Percentiles rank a stretch among this genome's conserved stretches.
Evolutionary conservation across 2,329 filamentous ascomycete genomes (phyloP).

Genomic region (Periconia sp.): DNA sequence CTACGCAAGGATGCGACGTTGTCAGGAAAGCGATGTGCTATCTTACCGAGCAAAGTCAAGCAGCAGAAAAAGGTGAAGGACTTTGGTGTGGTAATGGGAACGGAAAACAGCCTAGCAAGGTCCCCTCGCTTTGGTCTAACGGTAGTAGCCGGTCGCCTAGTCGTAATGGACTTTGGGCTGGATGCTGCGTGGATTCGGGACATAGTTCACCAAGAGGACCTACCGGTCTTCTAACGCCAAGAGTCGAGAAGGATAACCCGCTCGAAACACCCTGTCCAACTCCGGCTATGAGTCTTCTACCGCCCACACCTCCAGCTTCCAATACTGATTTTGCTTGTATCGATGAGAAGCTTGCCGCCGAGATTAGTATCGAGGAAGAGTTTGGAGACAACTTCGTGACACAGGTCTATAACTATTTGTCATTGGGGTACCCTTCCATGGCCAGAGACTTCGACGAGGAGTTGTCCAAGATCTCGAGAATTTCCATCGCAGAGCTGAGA

Average conservation of each 20-base stretch:
- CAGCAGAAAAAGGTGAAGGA: slow-evolving; percentile 56
- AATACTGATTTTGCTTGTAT: slow-evolving; percentile 49
- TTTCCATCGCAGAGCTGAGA: slow-evolving; percentile 71
- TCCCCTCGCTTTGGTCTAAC: slow-evolving; percentile 43
- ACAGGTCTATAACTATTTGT: slow-evolving; percentile 97
- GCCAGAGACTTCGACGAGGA: slow-evolving; percentile 85
- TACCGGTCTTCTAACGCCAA: slow-evolving; percentile 59
- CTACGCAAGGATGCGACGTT: slow-evolving; percentile 67
- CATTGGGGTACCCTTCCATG: slow-evolving; percentile 86
- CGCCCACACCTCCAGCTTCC: slow-evolving; percentile 46
- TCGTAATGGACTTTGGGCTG: slow-evolving; percentile 75
- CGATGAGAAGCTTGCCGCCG: slow-evolving; percentile 48
- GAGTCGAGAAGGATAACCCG: slow-evolving; percentile 48
- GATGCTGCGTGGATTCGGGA: slow-evolving; percentile 63
- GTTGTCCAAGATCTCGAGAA: slow-evolving; percentile 78
- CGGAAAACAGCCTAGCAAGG: slow-evolving; percentile 34
- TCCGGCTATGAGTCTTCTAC: slow-evolving; percentile 35
- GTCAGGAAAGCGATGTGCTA: slow-evolving; percentile 57
- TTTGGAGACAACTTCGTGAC: slow-evolving; percentile 87
- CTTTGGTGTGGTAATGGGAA: slow-evolving; percentile 62
- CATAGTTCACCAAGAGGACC: slow-evolving; percentile 49
- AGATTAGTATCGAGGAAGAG: slow-evolving; percentile 64
- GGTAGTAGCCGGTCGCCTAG: slow-evolving; percentile 57
- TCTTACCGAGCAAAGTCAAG: slow-evolving; percentile 55
- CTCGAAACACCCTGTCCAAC: slow-evolving; percentile 50